A percentile compares a stretch with the other conserved stretches of the same genome.
These are phyloP conservation scores for Vinca minor DNA, from an alignment of 257 asterid species.

Conservation along the genomic window DNA sequence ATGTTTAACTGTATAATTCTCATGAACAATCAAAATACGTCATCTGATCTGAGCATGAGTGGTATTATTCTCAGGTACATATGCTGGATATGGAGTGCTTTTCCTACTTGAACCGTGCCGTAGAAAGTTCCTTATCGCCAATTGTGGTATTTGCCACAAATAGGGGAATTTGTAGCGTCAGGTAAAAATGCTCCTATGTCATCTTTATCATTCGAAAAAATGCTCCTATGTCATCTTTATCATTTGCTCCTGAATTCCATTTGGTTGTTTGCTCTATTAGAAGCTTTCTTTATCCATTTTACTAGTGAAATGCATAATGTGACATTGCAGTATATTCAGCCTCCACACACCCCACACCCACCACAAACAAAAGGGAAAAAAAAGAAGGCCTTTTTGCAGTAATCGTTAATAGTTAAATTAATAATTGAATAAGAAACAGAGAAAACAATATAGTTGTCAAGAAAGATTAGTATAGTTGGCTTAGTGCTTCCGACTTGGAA, in stretches of 20 bases:
- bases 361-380: no score
- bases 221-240: background rate
- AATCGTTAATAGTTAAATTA: no score
- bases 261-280: background rate
- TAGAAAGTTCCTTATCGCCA: constrained; percentile 81
- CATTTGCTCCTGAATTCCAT: background rate
- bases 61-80: constrained; percentile 52
- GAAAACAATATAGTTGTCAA: no score
- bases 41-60: background rate
- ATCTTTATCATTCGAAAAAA: no score
- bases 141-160: constrained; percentile 92
- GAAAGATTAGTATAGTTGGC: no score
- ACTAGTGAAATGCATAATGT: background rate
- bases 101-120: constrained; percentile 80
- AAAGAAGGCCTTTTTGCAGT: no score
- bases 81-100: constrained; percentile 97
- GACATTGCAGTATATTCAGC: no score
- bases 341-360: no score
- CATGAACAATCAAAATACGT: no score
- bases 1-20: background rate
- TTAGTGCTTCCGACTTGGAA: no score
- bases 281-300: background rate
- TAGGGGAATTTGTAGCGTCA: constrained; percentile 80
- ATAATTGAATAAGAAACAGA: no score
- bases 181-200: constrained; percentile 47